Percentiles rank a stretch among this genome's conserved stretches.
Evolutionary conservation across 306 rosid genomes (phyloP).

Genomic region (Pyrus pyrifolia): DNA sequence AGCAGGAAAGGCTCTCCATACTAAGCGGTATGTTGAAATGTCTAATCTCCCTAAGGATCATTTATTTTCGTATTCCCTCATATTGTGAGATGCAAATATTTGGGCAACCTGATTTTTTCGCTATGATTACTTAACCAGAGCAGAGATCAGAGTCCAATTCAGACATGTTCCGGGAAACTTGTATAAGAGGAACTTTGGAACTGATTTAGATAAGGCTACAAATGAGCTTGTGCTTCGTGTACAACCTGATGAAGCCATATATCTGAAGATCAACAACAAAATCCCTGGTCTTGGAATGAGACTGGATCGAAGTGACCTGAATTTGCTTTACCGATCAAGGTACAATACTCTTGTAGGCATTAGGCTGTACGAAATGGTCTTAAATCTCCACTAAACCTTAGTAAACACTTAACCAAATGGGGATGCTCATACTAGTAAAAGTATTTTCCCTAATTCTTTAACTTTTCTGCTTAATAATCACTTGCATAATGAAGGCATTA

Average conservation of each 20-base stretch:
- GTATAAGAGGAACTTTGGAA: slow-evolving; percentile 81
- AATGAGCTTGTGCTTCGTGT: slow-evolving; percentile 96
- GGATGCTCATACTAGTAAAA: too few relatives aligned
- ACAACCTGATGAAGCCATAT: slow-evolving; percentile 96
- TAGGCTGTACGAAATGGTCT: background rate
- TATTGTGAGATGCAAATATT: slow-evolving; percentile 9
- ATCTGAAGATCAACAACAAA: slow-evolving; percentile 93
- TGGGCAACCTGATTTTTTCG: slow-evolving; percentile 9
- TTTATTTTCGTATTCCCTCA: slow-evolving; percentile 1
- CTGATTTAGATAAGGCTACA: slow-evolving; percentile 84
- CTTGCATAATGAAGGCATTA: background rate
- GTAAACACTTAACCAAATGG: background rate
- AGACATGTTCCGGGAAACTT: slow-evolving; percentile 95
- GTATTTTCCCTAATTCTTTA: background rate
- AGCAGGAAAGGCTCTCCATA: slow-evolving; percentile 97
- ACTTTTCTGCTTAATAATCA: too few relatives aligned
- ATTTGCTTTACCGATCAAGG: slow-evolving; percentile 85
- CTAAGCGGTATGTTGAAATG: slow-evolving; percentile 45
- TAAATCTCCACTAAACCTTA: background rate
- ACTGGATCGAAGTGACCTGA: slow-evolving; percentile 84
- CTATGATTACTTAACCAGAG: slow-evolving; percentile 40
- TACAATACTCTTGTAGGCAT: slow-evolving; percentile 10
- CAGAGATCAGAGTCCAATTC: slow-evolving; percentile 97
- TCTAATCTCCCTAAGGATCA: background rate
- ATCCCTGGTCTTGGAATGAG: slow-evolving; percentile 98